Base-by-base conservation (phyloP, 2,329 filamentous ascomycete genomes). In the Phaeoacremonium minimum region DNA sequence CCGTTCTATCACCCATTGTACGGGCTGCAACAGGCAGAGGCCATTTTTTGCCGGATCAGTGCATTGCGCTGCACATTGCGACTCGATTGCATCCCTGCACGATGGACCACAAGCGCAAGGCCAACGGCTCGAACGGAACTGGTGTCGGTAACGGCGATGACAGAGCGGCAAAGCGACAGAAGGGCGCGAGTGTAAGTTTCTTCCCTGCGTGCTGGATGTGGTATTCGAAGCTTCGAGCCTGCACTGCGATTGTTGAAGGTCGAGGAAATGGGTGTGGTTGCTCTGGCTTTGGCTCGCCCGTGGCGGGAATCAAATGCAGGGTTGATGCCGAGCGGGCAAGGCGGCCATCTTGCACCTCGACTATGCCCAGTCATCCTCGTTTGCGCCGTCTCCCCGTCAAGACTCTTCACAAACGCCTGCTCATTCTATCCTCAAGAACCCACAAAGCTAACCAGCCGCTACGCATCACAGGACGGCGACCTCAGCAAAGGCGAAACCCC, bases 51-150 rank as follows among this genome's bases (percentile, higher is more conserved):
- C 26, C 31, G 14, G 26, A 11, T 20, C 30, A 16, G 13, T 12
- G 6, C 13, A 32, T 28, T 18, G 35, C 37, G 18, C 33, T 32
- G 28, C 16, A 14, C 13, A 15, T 30, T 30, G 30, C 36, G 41
- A 41, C 28, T 18, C 34, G 9, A 33, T 39, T 43, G 34, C 33
- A 35, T 20, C 32, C 33, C 34, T 28, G 44, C 45, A 57, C 44
- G 32, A 78, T 78, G 74, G 74, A 78, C 46, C 65, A 63, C 54
- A 78, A 78, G 60, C 70, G 74, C 46, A 78, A 77, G 51, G 70
- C 71, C 26, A 57, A 56, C 43, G 54, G 57, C 47, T 53, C 55
- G 34, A 69, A 69, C 50, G 66, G 67, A 43, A 55, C 58, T 40
- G 62, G 63, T 38, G 43, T 55, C 34, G 59, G 60, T 32, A 72